Evolutionary conservation across 352 stramenopile genomes (phyloP).

Genomic region (Phytopythium aichiense): DNA sequence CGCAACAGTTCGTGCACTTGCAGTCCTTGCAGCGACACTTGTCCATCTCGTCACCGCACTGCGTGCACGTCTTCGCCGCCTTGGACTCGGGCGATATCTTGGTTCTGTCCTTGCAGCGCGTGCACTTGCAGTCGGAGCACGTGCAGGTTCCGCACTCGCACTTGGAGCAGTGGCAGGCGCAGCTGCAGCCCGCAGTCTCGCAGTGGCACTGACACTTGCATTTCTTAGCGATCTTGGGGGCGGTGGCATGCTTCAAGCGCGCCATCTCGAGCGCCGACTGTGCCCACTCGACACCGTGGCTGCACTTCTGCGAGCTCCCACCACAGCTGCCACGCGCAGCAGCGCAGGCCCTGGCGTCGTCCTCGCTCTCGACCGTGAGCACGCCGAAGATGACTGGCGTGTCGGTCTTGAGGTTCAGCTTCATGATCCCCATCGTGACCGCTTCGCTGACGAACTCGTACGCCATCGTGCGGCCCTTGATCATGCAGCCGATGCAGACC

Average conservation of each 20-base stretch:
- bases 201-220: conserved; percentile 30
- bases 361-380: conserved; percentile 91
- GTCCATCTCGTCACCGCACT: conserved; percentile 14
- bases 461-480: conserved; percentile 95
- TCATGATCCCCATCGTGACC: conserved; percentile 94
- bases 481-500: conserved; percentile 93
- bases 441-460: conserved; percentile 98
- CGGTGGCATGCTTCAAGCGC: conserved; percentile 57
- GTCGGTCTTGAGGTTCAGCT: conserved; percentile 91
- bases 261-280: conserved; percentile 87
- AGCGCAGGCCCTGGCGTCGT: conserved; percentile 87
- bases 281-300: conserved; percentile 53
- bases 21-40: conserved; percentile 34
- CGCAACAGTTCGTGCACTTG: conserved; percentile 25
- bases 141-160: conserved; percentile 21
- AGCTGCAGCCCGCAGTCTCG: conserved; percentile 21
- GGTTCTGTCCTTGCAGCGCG: conserved; percentile 18
- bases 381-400: conserved; percentile 86
- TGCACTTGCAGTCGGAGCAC: conserved; percentile 31
- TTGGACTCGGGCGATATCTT: conserved; percentile 3
- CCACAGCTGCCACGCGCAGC: conserved; percentile 22
- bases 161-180: conserved; percentile 29
- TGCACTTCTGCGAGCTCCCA: conserved; percentile 31
- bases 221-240: conserved; percentile 23
- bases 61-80: conserved; percentile 14